Base-by-base conservation (phyloP, 176 grass and related monocot genomes). In the Triticum dicoccoides region DNA sequence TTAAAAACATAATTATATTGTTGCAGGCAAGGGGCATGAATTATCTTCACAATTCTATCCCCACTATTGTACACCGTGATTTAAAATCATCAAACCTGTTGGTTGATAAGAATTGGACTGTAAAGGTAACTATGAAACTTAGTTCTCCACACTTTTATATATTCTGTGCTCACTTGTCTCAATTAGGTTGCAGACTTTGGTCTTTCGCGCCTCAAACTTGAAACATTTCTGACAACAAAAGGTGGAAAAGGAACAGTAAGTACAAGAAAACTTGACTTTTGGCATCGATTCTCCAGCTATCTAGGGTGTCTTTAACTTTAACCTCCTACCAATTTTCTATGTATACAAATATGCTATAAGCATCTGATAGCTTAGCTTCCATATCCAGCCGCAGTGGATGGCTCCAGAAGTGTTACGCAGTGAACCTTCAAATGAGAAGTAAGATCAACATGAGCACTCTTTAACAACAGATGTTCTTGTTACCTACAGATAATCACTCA, bases 41-140 rank as follows among this genome's bases (percentile, higher is more conserved):
- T 92, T 98, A 98, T 98, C 94, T 98, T 89, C 96, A 98, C 71
- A 81, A 81, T 86, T 94, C 42, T 34, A 91, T 80, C 65, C 96
- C 96, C 38, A 92, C 84, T 64, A 73, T 98, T 68, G 86, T 98
- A 38, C 97, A 98, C 81, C 94, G 97, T 80, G 97, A 98, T 94
- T 68, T 98, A 66, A 98, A 98, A 84, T 96, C 94, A 2, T 96
- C 94, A 59, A 98, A 98, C 86, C 75, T 98, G 59, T 96, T 98
- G 89, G 97, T 98, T 59, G 97, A 98, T 80, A 98, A 94, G 90
- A 98, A 94, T 85, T 98, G 94, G 97, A 98, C 88, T 34, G 97
- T 94, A 13, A 98, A 96, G 97, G 97, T 98, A 80, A 41, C 11
- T 24, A 18, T 13, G 23, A 35, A 88, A 81, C 27, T 84, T 66